Percentiles rank a stretch among this genome's conserved stretches.
phyloP scores from a whole-genome alignment of 768 basidiomycete species.

The Chalciporus sphaerocephalus region DNA sequence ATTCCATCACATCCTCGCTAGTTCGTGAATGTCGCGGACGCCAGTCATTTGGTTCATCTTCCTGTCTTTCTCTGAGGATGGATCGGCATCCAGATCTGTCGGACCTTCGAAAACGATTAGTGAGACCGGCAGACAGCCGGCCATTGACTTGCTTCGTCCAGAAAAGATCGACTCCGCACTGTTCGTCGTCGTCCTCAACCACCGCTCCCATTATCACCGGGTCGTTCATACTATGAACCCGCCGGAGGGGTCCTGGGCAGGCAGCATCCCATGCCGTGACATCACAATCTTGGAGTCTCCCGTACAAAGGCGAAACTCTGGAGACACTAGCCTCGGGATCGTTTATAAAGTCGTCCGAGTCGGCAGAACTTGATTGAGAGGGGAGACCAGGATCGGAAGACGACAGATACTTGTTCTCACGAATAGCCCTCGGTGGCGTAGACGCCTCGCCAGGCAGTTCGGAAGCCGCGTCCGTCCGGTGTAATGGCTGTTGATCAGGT shows the following conservation, averaged over 20 bases:
- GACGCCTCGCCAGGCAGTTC: too few relatives aligned
- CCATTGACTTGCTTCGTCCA: slow-evolving; percentile 12
- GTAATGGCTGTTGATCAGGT: too few relatives aligned
- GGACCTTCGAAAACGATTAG: not conserved
- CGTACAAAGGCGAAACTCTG: not conserved
- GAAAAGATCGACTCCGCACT: slow-evolving; percentile 1
- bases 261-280: not conserved
- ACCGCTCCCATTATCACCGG: too few relatives aligned
- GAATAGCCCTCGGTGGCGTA: not conserved
- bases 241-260: not conserved
- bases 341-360: too few relatives aligned
- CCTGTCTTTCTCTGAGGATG: slow-evolving; percentile 4
- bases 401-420: too few relatives aligned
- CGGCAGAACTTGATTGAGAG: too few relatives aligned
- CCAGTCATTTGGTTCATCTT: slow-evolving; percentile 10
- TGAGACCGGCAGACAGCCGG: not conserved
- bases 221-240: not conserved
- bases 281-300: not conserved
- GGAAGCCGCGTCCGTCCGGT: too few relatives aligned
- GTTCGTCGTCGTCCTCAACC: slow-evolving; percentile 3
- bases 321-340: too few relatives aligned
- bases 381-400: too few relatives aligned
- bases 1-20: too few relatives aligned
- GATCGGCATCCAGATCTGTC: not conserved
- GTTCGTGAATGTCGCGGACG: slow-evolving; percentile 3